These are phyloP conservation scores for Lachnellula suecica DNA, from an alignment of 2,329 filamentous ascomycete genomes.

Conservation along the genomic window DNA sequence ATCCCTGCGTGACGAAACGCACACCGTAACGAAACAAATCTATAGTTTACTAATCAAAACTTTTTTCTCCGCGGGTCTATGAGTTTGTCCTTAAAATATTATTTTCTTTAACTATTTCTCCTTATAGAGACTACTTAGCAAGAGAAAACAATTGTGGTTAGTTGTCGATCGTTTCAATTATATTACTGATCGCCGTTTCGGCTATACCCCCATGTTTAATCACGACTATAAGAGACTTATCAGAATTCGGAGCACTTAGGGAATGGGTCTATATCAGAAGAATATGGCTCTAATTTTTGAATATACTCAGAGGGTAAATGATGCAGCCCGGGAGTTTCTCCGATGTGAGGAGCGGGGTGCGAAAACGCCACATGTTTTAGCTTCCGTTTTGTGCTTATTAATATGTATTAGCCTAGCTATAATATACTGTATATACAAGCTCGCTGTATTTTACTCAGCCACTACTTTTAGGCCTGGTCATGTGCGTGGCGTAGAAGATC, in stretches of 20 bases:
- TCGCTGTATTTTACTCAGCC: constrained; percentile 11
- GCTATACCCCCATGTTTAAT: constrained; percentile 19
- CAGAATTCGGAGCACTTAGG: constrained; percentile 18
- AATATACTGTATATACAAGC: constrained; percentile 14
- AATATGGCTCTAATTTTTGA: constrained; percentile 15
- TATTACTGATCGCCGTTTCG: constrained; percentile 18
- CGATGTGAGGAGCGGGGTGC: constrained; percentile 8
- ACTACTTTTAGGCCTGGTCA: constrained; percentile 14
- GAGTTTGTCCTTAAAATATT: background rate
- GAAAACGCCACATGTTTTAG: constrained; percentile 15
- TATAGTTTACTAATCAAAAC: background rate
- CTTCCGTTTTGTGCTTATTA: constrained; percentile 16
- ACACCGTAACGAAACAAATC: constrained; percentile 1
- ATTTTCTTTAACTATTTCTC: constrained; percentile 1
- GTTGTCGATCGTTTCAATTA: constrained; percentile 13
- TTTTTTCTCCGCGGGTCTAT: background rate
- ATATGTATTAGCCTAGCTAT: constrained; percentile 11
- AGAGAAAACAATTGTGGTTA: constrained; percentile 8
- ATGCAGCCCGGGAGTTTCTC: constrained; percentile 12
- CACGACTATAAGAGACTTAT: constrained; percentile 17
- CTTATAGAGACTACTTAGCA: constrained; percentile 1
- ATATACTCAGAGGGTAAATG: constrained; percentile 11
- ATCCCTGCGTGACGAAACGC: constrained; percentile 11
- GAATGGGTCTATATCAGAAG: constrained; percentile 13
- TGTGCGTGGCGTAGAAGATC: constrained; percentile 13